phyloP scores from a whole-genome alignment of 75 land plant species.

The Cryptomeria japonica region DNA sequence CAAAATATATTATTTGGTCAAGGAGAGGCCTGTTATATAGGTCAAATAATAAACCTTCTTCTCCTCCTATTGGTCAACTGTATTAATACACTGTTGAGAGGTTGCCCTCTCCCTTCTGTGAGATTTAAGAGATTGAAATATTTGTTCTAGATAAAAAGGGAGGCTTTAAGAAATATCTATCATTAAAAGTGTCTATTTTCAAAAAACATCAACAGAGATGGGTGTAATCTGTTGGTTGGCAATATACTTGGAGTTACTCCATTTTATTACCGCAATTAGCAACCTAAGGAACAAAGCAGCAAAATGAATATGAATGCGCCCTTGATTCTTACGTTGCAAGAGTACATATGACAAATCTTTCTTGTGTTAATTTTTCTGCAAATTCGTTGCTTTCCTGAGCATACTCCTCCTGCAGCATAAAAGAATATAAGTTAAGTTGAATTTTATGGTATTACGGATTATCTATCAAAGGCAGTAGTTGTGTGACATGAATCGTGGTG shows the following conservation, averaged over 20 bases:
- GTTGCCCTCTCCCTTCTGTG: not conserved
- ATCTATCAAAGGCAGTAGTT: not conserved
- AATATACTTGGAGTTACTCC: not conserved
- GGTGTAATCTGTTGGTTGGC: not conserved
- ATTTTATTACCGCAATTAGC: not conserved
- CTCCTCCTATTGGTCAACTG: not conserved
- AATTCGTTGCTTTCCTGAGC: conserved; percentile 38
- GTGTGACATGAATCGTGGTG: no score
- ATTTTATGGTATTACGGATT: not conserved
- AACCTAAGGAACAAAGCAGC: not conserved
- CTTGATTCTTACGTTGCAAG: conserved; percentile 39
- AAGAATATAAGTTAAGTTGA: not conserved
- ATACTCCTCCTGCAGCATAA: conserved; percentile 32
- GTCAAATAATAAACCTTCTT: not conserved
- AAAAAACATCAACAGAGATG: not conserved
- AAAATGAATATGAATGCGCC: no score
- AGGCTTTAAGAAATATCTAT: not conserved
- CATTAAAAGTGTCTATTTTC: not conserved
- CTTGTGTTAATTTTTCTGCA: conserved; percentile 29
- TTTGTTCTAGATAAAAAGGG: not conserved
- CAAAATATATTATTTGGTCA: not conserved
- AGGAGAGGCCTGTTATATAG: not conserved
- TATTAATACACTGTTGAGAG: not conserved
- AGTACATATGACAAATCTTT: conserved; percentile 35
- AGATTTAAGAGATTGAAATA: not conserved